A percentile compares a stretch with the other conserved stretches of the same genome.
Conservation (phyloP, 306 rosid species). For the Cicer pinnatifidum region DNA sequence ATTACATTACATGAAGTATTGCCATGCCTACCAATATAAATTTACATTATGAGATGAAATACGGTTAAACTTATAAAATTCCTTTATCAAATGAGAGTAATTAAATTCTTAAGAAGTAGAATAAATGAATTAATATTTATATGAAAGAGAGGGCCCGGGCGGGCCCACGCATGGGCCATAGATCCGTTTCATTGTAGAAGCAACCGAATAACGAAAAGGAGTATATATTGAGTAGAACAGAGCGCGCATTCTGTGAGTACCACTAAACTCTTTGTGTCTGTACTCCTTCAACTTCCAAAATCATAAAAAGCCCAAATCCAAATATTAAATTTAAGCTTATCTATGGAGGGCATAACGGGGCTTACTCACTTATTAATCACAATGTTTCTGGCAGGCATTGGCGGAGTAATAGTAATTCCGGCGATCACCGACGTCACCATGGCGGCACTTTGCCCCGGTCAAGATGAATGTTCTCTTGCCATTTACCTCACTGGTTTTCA, state of each 20-base stretch:
- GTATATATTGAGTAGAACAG: background rate
- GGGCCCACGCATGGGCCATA: background rate
- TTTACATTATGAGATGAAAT: too few relatives aligned
- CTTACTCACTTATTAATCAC: slow-evolving; percentile 68
- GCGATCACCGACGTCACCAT: slow-evolving; percentile 72
- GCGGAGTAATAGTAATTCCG: slow-evolving; percentile 48
- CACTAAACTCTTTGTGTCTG: too few relatives aligned
- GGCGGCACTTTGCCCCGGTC: slow-evolving; percentile 75
- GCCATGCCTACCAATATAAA: too few relatives aligned
- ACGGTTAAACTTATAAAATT: too few relatives aligned
- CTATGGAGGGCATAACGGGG: slow-evolving; percentile 48
- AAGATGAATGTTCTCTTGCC: slow-evolving; percentile 78
- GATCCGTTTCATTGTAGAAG: background rate
- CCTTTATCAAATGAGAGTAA: too few relatives aligned
- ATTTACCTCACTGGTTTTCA: slow-evolving; percentile 83
- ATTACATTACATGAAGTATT: too few relatives aligned
- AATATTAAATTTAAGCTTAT: too few relatives aligned
- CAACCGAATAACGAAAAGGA: background rate
- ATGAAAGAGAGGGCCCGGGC: too few relatives aligned
- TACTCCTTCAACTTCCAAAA: background rate
- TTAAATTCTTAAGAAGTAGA: too few relatives aligned
- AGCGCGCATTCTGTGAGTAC: too few relatives aligned
- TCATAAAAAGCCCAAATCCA: too few relatives aligned
- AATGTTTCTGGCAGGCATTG: slow-evolving; percentile 52
- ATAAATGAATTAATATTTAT: too few relatives aligned